phyloP scores from a whole-genome alignment of 345 rosid species.

The Salix udensis region DNA sequence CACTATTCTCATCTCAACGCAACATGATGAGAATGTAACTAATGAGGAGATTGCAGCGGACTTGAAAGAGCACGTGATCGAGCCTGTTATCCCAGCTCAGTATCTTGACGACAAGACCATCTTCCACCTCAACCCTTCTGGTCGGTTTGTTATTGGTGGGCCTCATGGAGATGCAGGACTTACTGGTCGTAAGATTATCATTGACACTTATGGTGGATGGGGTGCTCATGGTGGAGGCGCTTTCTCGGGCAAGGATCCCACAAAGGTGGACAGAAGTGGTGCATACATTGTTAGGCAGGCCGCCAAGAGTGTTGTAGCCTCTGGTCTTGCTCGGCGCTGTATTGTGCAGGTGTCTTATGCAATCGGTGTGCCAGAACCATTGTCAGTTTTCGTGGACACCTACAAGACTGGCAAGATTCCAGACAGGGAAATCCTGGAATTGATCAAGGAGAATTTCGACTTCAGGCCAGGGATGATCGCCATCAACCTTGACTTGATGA shows the following conservation, averaged over 20 bases:
- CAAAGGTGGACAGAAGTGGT: constrained; percentile 77
- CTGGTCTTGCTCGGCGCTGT: constrained; percentile 73
- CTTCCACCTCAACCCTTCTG: constrained; percentile 78
- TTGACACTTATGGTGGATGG: constrained; percentile 65
- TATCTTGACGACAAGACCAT: constrained; percentile 72
- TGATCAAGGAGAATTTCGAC: constrained; percentile 59
- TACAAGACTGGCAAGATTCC: constrained; percentile 37
- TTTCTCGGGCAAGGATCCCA: constrained; percentile 63
- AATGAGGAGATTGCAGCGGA: constrained; percentile 65
- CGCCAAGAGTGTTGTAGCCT: constrained; percentile 71
- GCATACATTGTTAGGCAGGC: constrained; percentile 79
- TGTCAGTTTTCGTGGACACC: constrained; percentile 55
- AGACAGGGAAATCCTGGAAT: constrained; percentile 31
- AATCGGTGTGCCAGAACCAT: constrained; percentile 65
- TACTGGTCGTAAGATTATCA: constrained; percentile 74
- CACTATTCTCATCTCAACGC: constrained; percentile 75
- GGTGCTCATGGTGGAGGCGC: constrained; percentile 67
- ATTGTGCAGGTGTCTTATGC: constrained; percentile 75
- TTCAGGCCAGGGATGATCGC: constrained; percentile 83
- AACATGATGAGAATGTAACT: constrained; percentile 75
- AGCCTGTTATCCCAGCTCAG: constrained; percentile 65
- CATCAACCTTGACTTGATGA: constrained; percentile 65
- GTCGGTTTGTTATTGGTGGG: constrained; percentile 78
- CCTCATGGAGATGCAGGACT: constrained; percentile 88
- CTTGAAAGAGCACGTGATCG: constrained; percentile 67